Base-by-base conservation (phyloP, 495 filamentous ascomycete genomes). In the Hypoxylon rickii region DNA sequence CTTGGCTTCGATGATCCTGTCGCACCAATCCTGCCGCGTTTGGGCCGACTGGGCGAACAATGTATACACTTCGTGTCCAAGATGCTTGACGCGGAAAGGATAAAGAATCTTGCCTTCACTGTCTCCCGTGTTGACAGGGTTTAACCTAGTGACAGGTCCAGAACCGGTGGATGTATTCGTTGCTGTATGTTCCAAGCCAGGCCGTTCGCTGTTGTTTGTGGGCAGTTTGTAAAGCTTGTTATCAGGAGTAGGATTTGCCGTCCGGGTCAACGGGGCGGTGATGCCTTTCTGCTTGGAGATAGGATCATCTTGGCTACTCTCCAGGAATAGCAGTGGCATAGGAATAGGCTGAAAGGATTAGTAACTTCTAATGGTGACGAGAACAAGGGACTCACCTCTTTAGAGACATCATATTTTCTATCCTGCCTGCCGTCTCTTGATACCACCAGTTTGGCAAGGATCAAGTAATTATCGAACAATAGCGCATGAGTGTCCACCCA, bases 381-480 rank as follows among this genome's bases (percentile, higher is more conserved):
- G 8, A 13, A 16, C 20, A 34, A 20, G 20, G 17, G 42, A 68
- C 86, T 75, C 74, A 88, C 86, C 71, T 94, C 75, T 72, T 95
- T 94, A 1, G 92, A 97, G 8, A 99, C 92, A 71, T 99, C 94
- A 53, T 92, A 99, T 61, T 84, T 86, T 73, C 93, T 93, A 42
- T 87, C 86, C 62, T 88, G 92, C 48, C 81, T 77, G 17, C 77
- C 76, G 55, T 96, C 90, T 54, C 85, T 79, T 16, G 83, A 76
- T 3, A 79, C 71, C 17, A 92, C 79, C 3, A 82, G 79, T 74
- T 99, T 99, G 11, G 94, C 89, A 41, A 99, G 73, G 32, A 99
- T 90, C 17, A 99, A 77, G 66, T 96, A 99, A 71, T 99, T 91
- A 59, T 99, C 94, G 61, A 99, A 96, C 1, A 99, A 80, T 36